A percentile compares a stretch with the other conserved stretches of the same genome.
These are phyloP conservation scores for Lolium perenne DNA, from an alignment of 176 grass and related monocot genomes.

Conservation along the genomic window DNA sequence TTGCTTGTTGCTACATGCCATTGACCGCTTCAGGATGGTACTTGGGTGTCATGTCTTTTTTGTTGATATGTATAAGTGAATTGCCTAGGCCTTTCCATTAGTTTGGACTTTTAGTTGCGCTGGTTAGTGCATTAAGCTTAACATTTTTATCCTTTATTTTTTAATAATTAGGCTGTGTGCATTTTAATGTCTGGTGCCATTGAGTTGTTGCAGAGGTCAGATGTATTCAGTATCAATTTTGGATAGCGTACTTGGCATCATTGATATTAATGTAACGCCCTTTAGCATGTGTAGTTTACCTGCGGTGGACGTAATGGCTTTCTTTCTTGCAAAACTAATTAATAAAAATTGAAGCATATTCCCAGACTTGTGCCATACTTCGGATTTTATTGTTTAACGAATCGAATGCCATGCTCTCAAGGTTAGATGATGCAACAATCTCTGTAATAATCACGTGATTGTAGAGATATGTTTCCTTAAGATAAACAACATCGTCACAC, in stretches of 20 bases:
- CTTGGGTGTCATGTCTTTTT: neutral
- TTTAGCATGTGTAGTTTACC: neutral
- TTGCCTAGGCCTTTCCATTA: too few relatives aligned
- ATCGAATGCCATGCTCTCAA: conserved; percentile 42
- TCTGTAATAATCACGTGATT: conserved; percentile 38
- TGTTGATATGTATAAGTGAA: too few relatives aligned
- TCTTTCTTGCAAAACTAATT: neutral
- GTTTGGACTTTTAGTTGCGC: too few relatives aligned
- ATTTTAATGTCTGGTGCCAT: neutral
- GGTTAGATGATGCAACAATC: neutral
- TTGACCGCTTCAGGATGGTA: neutral
- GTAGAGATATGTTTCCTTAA: neutral
- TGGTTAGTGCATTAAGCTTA: too few relatives aligned
- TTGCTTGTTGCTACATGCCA: neutral
- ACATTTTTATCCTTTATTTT: neutral
- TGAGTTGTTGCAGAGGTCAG: neutral
- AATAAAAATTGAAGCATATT: conserved; percentile 31
- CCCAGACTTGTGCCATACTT: conserved; percentile 16
- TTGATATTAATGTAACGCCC: neutral
- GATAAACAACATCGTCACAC: neutral
- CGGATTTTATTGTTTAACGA: conserved; percentile 36
- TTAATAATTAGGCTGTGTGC: neutral
- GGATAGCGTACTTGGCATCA: neutral
- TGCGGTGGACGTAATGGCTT: neutral
- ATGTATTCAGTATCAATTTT: neutral